Evolutionary conservation across 2,329 filamentous ascomycete genomes (phyloP), one percentile per base, ranked within the genome.

Genomic region (Colletotrichum lentis): DNA sequence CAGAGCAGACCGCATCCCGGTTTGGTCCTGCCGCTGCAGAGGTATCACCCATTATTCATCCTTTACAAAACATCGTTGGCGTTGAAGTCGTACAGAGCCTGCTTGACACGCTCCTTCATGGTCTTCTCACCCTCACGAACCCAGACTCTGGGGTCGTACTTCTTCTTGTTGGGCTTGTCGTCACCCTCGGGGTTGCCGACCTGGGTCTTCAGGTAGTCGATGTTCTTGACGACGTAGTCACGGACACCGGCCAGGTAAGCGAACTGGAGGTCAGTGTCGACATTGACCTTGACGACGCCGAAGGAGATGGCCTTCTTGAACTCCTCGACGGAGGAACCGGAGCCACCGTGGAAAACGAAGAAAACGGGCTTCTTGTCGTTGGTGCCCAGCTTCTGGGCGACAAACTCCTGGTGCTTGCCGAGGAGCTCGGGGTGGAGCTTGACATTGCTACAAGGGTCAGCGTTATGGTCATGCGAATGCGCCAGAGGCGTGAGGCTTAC

Each of bases 81-180:
- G 85, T 96, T 94, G 88, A 99, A 99, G 86, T 98, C 95, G 76
- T 90, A 85, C 71, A 99, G 90, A 69, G 92, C 95, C 79, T 90
- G 88, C 74, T 88, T 78, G 73, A 97, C 88, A 82, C 96, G 92
- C 76, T 85, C 83, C 77, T 85, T 87, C 96, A 98, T 99, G 77
- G 91, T 94, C 90, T 97, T 97, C 89, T 99, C 96, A 77, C 95
- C 96, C 85, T 94, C 92, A 70, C 94, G 91, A 71, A 97, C 93
- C 95, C 94, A 97, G 78, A 97, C 93, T 82, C 94, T 90, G 75
- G 94, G 93, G 84, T 92, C 80, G 73, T 72, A 94, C 85, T 85
- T 90, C 85, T 97, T 98, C 92, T 99, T 99, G 90, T 99, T 99
- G 78, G 96, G 95, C 91, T 98, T 98, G 85, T 97, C 93, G 22